These are phyloP conservation scores for Alternaria arborescens DNA, from an alignment of 2,329 filamentous ascomycete genomes.

Conservation along the genomic window DNA sequence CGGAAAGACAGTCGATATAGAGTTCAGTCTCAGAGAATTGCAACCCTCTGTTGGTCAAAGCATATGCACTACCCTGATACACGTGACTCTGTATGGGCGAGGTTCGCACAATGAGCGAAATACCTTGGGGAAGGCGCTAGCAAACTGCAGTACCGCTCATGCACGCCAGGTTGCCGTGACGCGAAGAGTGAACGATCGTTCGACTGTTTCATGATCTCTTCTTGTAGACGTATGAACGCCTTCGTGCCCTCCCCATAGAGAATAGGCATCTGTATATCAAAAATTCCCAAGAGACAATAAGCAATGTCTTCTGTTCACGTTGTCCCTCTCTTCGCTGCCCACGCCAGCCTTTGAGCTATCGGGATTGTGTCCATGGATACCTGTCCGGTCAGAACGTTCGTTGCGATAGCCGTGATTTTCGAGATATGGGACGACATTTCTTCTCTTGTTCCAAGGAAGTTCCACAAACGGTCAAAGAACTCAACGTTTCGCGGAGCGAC, in stretches of 20 bases:
- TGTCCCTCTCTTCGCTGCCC: background rate
- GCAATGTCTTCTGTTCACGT: background rate
- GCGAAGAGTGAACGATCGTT: background rate
- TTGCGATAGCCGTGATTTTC: background rate
- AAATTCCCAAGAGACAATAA: background rate
- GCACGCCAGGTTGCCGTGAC: background rate
- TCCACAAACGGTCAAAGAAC: background rate
- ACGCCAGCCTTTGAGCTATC: background rate
- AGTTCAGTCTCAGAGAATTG: background rate
- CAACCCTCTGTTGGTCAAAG: background rate
- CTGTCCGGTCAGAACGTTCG: background rate
- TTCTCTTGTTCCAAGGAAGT: background rate
- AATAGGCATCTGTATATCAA: background rate
- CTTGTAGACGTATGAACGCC: background rate
- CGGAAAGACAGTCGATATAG: background rate
- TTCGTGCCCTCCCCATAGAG: background rate
- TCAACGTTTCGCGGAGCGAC: background rate
- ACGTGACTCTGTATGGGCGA: no score
- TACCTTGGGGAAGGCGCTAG: background rate
- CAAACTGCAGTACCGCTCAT: background rate
- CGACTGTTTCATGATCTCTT: background rate
- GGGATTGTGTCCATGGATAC: background rate
- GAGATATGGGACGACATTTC: background rate
- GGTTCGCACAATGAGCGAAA: background rate
- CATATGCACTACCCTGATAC: background rate